These are phyloP conservation scores for Rhodotorula diobovata DNA, from an alignment of 768 basidiomycete genomes.

Conservation along the genomic window DNA sequence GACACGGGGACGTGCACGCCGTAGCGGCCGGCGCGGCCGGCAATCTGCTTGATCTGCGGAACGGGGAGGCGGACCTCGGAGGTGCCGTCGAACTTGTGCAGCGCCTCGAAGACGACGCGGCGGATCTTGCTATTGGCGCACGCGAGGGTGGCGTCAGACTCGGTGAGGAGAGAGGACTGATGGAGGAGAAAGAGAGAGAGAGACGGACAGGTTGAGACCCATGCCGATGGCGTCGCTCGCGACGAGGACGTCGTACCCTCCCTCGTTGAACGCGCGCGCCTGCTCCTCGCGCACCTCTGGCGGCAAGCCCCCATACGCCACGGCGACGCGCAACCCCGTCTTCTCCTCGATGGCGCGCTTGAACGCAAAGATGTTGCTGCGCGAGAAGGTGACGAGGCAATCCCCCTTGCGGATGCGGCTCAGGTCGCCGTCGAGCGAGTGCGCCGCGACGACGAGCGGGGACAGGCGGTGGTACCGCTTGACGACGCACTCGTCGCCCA, in stretches of 20 bases:
- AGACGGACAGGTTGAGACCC: constrained; percentile 86
- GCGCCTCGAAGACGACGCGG: constrained; percentile 69
- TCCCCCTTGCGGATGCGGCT: constrained; percentile 69
- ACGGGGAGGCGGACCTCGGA: constrained; percentile 53
- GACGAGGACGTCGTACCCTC: constrained; percentile 81
- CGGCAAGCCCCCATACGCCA: constrained; percentile 86
- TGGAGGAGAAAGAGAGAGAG: constrained; percentile 1
- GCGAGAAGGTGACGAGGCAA: constrained; percentile 80
- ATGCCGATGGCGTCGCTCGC: constrained; percentile 95
- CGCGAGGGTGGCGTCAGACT: too few relatives aligned
- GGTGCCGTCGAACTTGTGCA: constrained; percentile 64
- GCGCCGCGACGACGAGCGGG: constrained; percentile 66
- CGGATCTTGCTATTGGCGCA: constrained; percentile 78
- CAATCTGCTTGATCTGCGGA: constrained; percentile 88
- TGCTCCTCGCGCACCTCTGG: constrained; percentile 89
- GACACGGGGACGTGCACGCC: constrained; percentile 56
- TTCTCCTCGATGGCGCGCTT: constrained; percentile 66
- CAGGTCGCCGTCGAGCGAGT: constrained; percentile 62
- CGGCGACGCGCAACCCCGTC: constrained; percentile 76
- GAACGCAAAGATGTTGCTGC: constrained; percentile 67
- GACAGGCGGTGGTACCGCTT: constrained; percentile 82
- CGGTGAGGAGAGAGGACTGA: not conserved
- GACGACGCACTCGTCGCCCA: constrained; percentile 76
- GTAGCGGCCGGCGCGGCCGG: constrained; percentile 86
- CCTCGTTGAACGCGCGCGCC: constrained; percentile 82